Conservation (phyloP, 345 rosid genomes). For the Eucalyptus sp. region DNA sequence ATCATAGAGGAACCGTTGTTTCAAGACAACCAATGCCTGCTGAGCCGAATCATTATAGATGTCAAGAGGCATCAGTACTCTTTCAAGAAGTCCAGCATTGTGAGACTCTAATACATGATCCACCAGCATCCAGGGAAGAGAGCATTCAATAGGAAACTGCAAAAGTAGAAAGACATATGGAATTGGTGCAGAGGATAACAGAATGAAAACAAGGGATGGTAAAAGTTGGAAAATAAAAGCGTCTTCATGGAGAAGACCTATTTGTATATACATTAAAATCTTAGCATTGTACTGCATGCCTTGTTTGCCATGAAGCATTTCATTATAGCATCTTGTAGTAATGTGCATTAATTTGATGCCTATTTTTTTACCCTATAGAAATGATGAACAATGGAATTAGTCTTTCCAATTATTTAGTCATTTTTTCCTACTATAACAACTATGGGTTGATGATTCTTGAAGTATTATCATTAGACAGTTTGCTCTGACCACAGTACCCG, state of each 20-base stretch:
- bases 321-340: background rate
- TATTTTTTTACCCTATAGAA: background rate
- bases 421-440: background rate
- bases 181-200: background rate
- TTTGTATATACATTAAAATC: background rate
- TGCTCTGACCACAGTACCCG: background rate
- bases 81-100: constrained; percentile 83
- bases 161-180: background rate
- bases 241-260: background rate
- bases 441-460: background rate
- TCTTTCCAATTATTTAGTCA: background rate
- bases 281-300: background rate
- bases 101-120: constrained; percentile 80
- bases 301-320: background rate
- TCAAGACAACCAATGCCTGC: constrained; percentile 78
- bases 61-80: constrained; percentile 88
- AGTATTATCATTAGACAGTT: background rate
- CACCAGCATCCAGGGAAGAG: constrained; percentile 99
- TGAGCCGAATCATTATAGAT: constrained; percentile 98
- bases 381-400: background rate
- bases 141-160: constrained; percentile 96
- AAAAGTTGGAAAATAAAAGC: background rate
- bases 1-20: constrained; percentile 95
- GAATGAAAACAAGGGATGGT: background rate
- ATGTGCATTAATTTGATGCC: background rate